Evolutionary conservation across 2,329 filamentous ascomycete genomes (phyloP), one percentile per base, ranked within the genome.

Genomic region (Xylaria digitata): DNA sequence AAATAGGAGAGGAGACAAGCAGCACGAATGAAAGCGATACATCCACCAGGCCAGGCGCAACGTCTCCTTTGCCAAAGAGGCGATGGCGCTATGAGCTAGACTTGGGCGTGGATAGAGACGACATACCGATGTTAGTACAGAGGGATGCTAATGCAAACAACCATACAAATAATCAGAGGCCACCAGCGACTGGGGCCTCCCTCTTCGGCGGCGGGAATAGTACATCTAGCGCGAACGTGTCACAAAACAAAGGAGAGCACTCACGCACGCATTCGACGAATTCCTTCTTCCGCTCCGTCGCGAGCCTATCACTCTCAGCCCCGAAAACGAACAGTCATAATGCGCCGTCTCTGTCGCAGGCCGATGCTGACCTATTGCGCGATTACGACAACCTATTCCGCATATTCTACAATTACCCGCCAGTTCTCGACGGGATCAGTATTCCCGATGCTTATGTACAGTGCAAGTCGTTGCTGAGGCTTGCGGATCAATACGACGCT

Each of bases 341-440:
- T 84, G 55, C 78, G 86, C 61, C 52, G 2, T 79, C 84, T 26
- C 80, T 86, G 17, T 86, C 85, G 15, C 85, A 87, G 65, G 85
- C 87, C 53, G 88, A 93, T 61, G 83, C 92, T 74, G 92, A 96
- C 70, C 86, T 94, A 23, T 85, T 97, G 53, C 92, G 93, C 73
- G 93, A 97, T 81, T 97, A 98, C 79, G 94, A 97, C 78, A 97
- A 97, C 78, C 86, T 98, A 23, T 96, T 98, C 78, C 92, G 94
- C 74, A 91, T 96, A 69, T 97, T 97, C 83, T 98, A 98, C 84
- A 97, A 97, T 79, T 92, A 96, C 78, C 83, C 93, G 0, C 95
- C 95, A 0, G 77, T 89, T 0, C 86, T 98, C 37, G 94, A 97
- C 79, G 87, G 88, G 30, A 86, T 96, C 78, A 97, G 96, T 78